Percentiles rank a stretch among this genome's conserved stretches.
Evolutionary conservation across 2,329 filamentous ascomycete genomes (phyloP).

Genomic region (Trichoderma asperellum): DNA sequence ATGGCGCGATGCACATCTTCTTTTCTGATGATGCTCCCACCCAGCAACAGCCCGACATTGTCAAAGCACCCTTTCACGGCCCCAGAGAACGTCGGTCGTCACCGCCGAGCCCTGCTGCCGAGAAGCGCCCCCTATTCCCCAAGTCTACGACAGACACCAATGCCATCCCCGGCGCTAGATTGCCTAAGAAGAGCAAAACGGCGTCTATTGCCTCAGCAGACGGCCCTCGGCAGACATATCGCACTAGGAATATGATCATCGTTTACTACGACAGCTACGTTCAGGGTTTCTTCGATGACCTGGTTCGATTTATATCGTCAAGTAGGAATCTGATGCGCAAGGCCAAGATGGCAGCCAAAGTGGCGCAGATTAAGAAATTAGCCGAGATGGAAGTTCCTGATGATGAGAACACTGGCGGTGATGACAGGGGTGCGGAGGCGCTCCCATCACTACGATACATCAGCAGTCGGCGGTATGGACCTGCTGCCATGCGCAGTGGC

Average conservation of each 20-base stretch:
- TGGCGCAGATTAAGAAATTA: slow-evolving; percentile 65
- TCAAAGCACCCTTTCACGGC: not conserved
- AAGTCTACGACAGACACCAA: slow-evolving; percentile 51
- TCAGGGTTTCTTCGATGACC: slow-evolving; percentile 77
- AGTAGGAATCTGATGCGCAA: slow-evolving; percentile 85
- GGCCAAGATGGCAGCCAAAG: slow-evolving; percentile 80
- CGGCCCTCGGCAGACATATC: slow-evolving; percentile 60
- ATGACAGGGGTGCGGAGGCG: slow-evolving; percentile 37
- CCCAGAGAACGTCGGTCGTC: slow-evolving; percentile 27
- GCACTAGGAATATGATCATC: slow-evolving; percentile 75
- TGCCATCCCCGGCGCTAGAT: slow-evolving; percentile 52
- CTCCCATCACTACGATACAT: slow-evolving; percentile 49
- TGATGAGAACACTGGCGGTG: slow-evolving; percentile 50
- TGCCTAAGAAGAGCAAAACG: slow-evolving; percentile 55
- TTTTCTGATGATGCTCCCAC: slow-evolving; percentile 31
- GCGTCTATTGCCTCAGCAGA: slow-evolving; percentile 57
- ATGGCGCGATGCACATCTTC: slow-evolving; percentile 39
- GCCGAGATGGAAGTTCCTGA: slow-evolving; percentile 62
- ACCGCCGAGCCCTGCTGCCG: slow-evolving; percentile 25
- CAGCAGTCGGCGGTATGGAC: slow-evolving; percentile 43
- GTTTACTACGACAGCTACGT: slow-evolving; percentile 93
- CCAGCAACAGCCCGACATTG: not conserved
- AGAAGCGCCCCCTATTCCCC: slow-evolving; percentile 38
- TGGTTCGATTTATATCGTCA: slow-evolving; percentile 80
- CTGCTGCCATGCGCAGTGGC: slow-evolving; percentile 36